phyloP scores from a whole-genome alignment of 768 basidiomycete genomes.

The Naganishia kalamii region DNA sequence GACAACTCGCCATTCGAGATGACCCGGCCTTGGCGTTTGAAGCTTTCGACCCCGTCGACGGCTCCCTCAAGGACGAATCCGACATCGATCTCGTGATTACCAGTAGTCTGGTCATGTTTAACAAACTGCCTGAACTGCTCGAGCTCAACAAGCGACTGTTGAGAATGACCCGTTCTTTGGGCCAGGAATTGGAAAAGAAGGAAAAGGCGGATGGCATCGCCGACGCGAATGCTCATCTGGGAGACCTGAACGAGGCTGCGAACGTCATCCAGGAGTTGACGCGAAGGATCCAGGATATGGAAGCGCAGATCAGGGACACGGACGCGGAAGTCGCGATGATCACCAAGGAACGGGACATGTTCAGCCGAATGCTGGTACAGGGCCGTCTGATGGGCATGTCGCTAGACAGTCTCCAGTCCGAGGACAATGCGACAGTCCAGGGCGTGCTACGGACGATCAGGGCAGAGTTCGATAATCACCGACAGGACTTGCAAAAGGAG shows the following conservation, averaged over 20 bases:
- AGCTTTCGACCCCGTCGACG: constrained; percentile 51
- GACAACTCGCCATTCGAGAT: constrained; percentile 71
- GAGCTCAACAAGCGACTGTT: constrained; percentile 85
- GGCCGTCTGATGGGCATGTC: constrained; percentile 13
- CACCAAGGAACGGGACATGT: constrained; percentile 77
- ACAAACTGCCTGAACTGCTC: constrained; percentile 70
- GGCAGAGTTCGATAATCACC: constrained; percentile 17
- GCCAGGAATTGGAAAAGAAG: constrained; percentile 73
- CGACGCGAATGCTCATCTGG: constrained; percentile 26
- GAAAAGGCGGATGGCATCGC: constrained; percentile 50
- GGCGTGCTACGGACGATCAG: constrained; percentile 7
- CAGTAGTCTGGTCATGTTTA: constrained; percentile 80
- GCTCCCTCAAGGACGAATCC: constrained; percentile 22
- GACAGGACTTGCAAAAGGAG: constrained; percentile 3
- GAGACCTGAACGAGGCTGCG: constrained; percentile 63
- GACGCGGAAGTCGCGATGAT: constrained; percentile 73
- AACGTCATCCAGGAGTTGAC: constrained; percentile 74
- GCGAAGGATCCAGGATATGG: constrained; percentile 57
- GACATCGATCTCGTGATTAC: constrained; percentile 62
- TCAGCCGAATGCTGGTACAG: constrained; percentile 62
- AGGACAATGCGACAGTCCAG: constrained; percentile 12
- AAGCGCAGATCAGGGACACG: constrained; percentile 62
- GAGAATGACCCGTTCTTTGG: constrained; percentile 73
- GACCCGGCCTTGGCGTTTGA: constrained; percentile 75
- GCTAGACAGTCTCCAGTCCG: not conserved